Conservation (phyloP, 495 filamentous ascomycete species). For the Pyrenula massariospora region DNA sequence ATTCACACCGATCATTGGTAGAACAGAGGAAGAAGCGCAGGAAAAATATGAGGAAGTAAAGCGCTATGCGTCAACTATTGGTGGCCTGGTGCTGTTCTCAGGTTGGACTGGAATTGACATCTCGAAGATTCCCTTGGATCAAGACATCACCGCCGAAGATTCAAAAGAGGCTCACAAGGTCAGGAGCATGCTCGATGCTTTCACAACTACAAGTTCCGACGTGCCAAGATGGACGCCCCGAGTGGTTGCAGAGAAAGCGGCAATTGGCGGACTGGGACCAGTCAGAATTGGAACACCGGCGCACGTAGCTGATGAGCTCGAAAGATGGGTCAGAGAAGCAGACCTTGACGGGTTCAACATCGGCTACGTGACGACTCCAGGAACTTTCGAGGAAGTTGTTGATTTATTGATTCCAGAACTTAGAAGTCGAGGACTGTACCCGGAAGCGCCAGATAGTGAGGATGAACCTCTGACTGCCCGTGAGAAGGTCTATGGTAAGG, state of each 20-base stretch:
- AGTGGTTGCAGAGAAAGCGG: slow-evolving; percentile 42
- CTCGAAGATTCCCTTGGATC: slow-evolving; percentile 40
- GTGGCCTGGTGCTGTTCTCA: slow-evolving; percentile 46
- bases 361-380: slow-evolving; percentile 40
- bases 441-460: slow-evolving; percentile 14
- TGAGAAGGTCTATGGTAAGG: slow-evolving; percentile 50
- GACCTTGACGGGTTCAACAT: slow-evolving; percentile 55
- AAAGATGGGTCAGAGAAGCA: slow-evolving; percentile 43
- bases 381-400: slow-evolving; percentile 51
- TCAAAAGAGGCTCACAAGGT: slow-evolving; percentile 40
- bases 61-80: slow-evolving; percentile 38
- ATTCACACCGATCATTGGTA: slow-evolving; percentile 43
- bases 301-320: slow-evolving; percentile 46
- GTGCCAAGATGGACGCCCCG: slow-evolving; percentile 40
- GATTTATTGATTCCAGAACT: slow-evolving; percentile 50
- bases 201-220: slow-evolving; percentile 35
- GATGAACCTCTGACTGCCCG: slow-evolving; percentile 39
- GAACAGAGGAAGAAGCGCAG: slow-evolving; percentile 43
- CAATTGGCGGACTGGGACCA: slow-evolving; percentile 44
- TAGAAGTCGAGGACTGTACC: slow-evolving; percentile 35
- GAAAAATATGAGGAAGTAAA: slow-evolving; percentile 39
- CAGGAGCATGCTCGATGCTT: slow-evolving; percentile 34
- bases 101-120: slow-evolving; percentile 56
- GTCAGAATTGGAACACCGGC: slow-evolving; percentile 38
- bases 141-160: slow-evolving; percentile 40